Base-by-base conservation (phyloP, 2,329 filamentous ascomycete species). In the Trichophyton schoenleinii region DNA sequence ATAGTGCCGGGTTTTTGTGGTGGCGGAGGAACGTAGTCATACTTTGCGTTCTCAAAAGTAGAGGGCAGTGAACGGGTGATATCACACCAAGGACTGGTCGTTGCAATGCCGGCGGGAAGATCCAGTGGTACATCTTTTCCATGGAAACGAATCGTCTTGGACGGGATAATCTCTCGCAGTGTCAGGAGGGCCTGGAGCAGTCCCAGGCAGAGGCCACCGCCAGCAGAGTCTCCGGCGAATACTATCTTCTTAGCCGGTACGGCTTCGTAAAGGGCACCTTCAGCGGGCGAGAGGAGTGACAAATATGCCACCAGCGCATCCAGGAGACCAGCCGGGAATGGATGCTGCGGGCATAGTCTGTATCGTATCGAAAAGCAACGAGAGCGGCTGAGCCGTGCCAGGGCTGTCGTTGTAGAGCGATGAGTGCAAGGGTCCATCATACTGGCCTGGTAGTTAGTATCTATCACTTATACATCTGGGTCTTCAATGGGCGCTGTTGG, bases 231-330 rank as follows among this genome's bases (percentile, higher is more conserved):
- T 18, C 78, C 78, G 3, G 76, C 71, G 18, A 79, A 64, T 55
- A 79, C 66, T 61, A 80, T 79, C 60, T 75, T 74, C 58, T 70
- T 69, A 3, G 77, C 71, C 9, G 73, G 71, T 1, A 79, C 68
- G 15, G 77, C 70, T 15, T 71, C 67, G 62, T 79, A 77, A 13
- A 74, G 66, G 18, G 76, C 71, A 11, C 73, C 75, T 11, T 71
- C 67, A 0, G 77, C 76, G 9, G 77, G 78, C 11, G 75, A 71
- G 5, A 79, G 69, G 31, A 80, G 72, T 31, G 74, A 76, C 2
- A 80, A 69, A 62, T 79, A 80, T n/a, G 75, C 73, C 13, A 75
- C 69, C n/a, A 80, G 67, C 28, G 73, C 72, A 65, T 80, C 78
- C 46, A 79, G 70, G 4, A 80, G 66, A 2, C 75, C 75, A 3